Percentiles rank a stretch among this genome's conserved stretches.
These are phyloP conservation scores for Graphilbum fragrans DNA, from an alignment of 2,329 filamentous ascomycete species.

Conservation along the genomic window DNA sequence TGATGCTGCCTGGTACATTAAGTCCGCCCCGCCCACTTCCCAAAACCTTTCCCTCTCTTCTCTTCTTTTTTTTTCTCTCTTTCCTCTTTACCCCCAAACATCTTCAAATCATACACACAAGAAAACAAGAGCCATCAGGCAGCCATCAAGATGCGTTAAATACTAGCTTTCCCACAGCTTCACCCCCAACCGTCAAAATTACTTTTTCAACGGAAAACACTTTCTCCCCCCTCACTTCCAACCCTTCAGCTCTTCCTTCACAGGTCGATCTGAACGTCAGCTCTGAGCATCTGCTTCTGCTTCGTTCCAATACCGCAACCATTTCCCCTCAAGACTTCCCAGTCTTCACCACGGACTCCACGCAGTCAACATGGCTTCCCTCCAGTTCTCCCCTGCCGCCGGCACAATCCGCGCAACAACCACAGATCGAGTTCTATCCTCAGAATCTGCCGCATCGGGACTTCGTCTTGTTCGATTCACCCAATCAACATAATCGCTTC, in stretches of 20 bases:
- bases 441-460: slow-evolving; percentile 45
- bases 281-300: slow-evolving; percentile 45
- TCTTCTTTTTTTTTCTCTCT: slow-evolving; percentile 20
- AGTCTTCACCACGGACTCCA: slow-evolving; percentile 76
- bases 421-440: slow-evolving; percentile 27
- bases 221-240: slow-evolving; percentile 24
- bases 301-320: slow-evolving; percentile 40
- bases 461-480: slow-evolving; percentile 65
- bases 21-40: slow-evolving; percentile 18
- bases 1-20: slow-evolving; percentile 36
- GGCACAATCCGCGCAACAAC: slow-evolving; percentile 48
- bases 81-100: slow-evolving; percentile 22
- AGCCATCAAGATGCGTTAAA: slow-evolving; percentile 48
- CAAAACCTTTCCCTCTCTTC: slow-evolving; percentile 10
- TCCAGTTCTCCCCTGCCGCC: slow-evolving; percentile 52
- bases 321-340: slow-evolving; percentile 53
- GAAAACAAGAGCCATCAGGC: slow-evolving; percentile 17
- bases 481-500: slow-evolving; percentile 29
- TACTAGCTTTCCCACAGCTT: slow-evolving; percentile 25
- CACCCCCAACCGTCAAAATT: slow-evolving; percentile 38
- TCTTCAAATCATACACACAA: slow-evolving; percentile 19
- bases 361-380: slow-evolving; percentile 68
- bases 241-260: slow-evolving; percentile 38
- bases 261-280: slow-evolving; percentile 58
- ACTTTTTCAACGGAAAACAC: slow-evolving; percentile 27